Conservation (phyloP, 2,329 filamentous ascomycete species). For the Cladophialophora bantiana region DNA sequence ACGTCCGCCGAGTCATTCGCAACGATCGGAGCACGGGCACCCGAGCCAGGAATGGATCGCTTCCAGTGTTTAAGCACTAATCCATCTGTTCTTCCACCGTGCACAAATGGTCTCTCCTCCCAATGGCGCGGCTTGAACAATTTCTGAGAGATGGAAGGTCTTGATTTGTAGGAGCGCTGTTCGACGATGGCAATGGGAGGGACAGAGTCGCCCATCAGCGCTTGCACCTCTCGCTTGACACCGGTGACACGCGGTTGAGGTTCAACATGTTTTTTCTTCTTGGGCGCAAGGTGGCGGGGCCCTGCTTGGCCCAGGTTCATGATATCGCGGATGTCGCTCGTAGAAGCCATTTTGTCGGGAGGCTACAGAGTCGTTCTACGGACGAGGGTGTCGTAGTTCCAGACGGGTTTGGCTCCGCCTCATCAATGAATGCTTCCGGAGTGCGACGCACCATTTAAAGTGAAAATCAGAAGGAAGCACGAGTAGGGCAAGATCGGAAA, state of each 20-base stretch:
- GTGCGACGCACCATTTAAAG: not conserved
- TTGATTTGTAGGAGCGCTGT: conserved; percentile 57
- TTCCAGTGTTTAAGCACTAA: conserved; percentile 83
- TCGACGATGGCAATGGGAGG: conserved; percentile 61
- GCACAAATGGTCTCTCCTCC: conserved; percentile 66
- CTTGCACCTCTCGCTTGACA: conserved; percentile 59
- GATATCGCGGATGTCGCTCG: conserved; percentile 85
- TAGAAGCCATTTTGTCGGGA: conserved; percentile 63
- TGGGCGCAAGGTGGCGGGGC: conserved; percentile 60
- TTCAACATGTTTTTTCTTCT: conserved; percentile 77
- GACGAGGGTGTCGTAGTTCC: not conserved
- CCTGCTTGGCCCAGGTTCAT: conserved; percentile 76
- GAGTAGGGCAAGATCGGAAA: not conserved
- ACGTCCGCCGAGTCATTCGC: conserved; percentile 43
- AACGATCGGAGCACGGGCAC: conserved; percentile 30
- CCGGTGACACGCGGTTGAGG: conserved; percentile 53
- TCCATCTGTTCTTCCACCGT: conserved; percentile 75
- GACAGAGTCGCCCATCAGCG: conserved; percentile 58
- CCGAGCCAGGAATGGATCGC: conserved; percentile 59
- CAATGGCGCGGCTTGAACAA: conserved; percentile 40
- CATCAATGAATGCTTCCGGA: not conserved
- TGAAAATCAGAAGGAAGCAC: not conserved
- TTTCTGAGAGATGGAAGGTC: conserved; percentile 39
- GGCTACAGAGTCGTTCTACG: not conserved
- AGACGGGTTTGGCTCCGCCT: not conserved